Conservation (phyloP, 2,329 filamentous ascomycete species). For the Calonectria henricotiae region DNA sequence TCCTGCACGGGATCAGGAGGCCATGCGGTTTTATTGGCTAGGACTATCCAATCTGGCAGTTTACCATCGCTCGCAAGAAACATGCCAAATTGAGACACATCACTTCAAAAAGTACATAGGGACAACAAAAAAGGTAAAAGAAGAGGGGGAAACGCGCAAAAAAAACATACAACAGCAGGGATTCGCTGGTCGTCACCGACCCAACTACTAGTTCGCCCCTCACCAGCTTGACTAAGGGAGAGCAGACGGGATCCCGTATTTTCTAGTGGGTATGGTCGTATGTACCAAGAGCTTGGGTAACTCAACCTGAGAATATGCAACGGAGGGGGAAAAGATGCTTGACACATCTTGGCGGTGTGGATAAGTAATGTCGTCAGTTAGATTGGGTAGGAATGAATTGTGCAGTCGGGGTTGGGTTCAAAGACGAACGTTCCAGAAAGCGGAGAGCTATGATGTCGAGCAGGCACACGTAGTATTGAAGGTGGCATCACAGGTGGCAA, state of each 20-base stretch:
- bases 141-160: neutral
- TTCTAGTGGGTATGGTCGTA: slow-evolving; percentile 21
- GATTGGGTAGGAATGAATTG: slow-evolving; percentile 7
- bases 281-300: neutral
- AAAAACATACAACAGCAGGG: slow-evolving; percentile 17
- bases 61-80: too few relatives aligned
- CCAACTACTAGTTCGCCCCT: slow-evolving; percentile 24
- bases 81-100: too few relatives aligned
- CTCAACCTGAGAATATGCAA: neutral
- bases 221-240: slow-evolving; percentile 19
- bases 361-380: slow-evolving; percentile 10
- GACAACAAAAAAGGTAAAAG: too few relatives aligned
- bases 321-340: neutral
- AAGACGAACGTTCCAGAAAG: slow-evolving; percentile 11
- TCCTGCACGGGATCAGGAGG: too few relatives aligned
- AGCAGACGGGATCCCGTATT: slow-evolving; percentile 24
- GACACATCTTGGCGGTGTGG: neutral
- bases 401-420: neutral
- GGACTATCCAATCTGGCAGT: too few relatives aligned
- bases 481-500: neutral
- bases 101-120: too few relatives aligned
- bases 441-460: neutral
- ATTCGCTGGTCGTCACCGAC: slow-evolving; percentile 20
- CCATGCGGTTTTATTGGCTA: too few relatives aligned
- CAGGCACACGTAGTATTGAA: slow-evolving; percentile 1